A percentile compares a stretch with the other conserved stretches of the same genome.
These are phyloP conservation scores for Abortiporus biennis DNA, from an alignment of 1,284 basidiomycete genomes.

Conservation along the genomic window DNA sequence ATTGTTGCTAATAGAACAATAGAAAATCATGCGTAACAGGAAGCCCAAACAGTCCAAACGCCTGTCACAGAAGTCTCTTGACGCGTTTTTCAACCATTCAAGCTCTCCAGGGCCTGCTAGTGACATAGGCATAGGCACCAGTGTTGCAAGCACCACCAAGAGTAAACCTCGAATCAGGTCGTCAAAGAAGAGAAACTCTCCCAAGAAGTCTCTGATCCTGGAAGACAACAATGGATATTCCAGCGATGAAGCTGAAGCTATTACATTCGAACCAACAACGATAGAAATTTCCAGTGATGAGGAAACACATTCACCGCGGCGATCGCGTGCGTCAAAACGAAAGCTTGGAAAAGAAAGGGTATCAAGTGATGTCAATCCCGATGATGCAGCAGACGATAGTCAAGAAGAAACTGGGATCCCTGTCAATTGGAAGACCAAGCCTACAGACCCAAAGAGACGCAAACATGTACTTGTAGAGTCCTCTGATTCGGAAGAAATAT, in stretches of 20 bases:
- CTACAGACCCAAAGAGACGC: slow-evolving; percentile 7
- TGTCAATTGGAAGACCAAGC: slow-evolving; percentile 19
- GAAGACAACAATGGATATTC: slow-evolving; percentile 13
- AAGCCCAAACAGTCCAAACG: no score
- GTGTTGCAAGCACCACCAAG: no score
- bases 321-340: slow-evolving; percentile 26
- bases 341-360: slow-evolving; percentile 16
- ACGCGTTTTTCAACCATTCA: no score
- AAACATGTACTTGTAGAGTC: slow-evolving; percentile 11
- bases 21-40: no score
- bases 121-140: no score
- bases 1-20: no score
- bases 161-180: no score
- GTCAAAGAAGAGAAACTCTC: slow-evolving; percentile 1
- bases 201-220: not conserved
- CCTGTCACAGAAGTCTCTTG: no score
- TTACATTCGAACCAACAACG: slow-evolving; percentile 38
- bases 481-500: slow-evolving; percentile 20
- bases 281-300: slow-evolving; percentile 19
- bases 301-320: slow-evolving; percentile 26
- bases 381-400: slow-evolving; percentile 5
- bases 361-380: slow-evolving; percentile 12
- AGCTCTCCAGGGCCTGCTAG: no score
- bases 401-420: slow-evolving; percentile 14
- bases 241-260: slow-evolving; percentile 36